phyloP scores from a whole-genome alignment of 345 rosid genomes.

The Linum tenue region DNA sequence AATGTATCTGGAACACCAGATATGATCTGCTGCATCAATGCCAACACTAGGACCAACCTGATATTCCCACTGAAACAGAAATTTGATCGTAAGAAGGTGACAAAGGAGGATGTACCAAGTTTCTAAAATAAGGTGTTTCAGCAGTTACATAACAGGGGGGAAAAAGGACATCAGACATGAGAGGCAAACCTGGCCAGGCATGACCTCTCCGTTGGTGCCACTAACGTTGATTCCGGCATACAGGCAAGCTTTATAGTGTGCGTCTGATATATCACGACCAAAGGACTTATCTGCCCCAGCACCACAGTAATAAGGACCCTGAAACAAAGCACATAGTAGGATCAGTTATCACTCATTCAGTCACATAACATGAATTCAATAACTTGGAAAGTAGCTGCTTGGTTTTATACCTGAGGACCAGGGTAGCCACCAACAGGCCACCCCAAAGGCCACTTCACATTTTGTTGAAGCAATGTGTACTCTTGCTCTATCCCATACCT shows the following conservation, averaged over 20 bases:
- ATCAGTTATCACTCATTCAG: not conserved
- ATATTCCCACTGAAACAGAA: slow-evolving; percentile 75
- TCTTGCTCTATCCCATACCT: slow-evolving; percentile 99
- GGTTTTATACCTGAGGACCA: slow-evolving; percentile 75
- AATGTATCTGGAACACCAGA: slow-evolving; percentile 93
- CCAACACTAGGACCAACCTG: slow-evolving; percentile 98
- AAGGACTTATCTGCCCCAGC: slow-evolving; percentile 95
- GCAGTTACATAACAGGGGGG: not conserved
- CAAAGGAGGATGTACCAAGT: slow-evolving; percentile 3
- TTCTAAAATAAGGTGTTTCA: not conserved
- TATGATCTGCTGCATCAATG: slow-evolving; percentile 87
- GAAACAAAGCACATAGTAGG: slow-evolving; percentile 12
- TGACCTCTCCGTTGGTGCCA: slow-evolving; percentile 97
- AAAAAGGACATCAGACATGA: not conserved
- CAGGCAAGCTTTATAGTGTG: slow-evolving; percentile 94
- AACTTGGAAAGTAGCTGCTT: not conserved
- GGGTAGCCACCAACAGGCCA: slow-evolving; percentile 99
- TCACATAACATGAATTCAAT: not conserved
- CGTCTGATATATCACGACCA: slow-evolving; percentile 96
- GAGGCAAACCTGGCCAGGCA: slow-evolving; percentile 88
- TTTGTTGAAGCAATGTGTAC: slow-evolving; percentile 80
- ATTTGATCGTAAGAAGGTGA: slow-evolving; percentile 5
- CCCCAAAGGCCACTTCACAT: slow-evolving; percentile 96
- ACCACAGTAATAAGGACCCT: slow-evolving; percentile 99
- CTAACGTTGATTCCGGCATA: slow-evolving; percentile 91